Conservation (phyloP, 192 early-diverging fungal species). For the Coemansia sp. region DNA sequence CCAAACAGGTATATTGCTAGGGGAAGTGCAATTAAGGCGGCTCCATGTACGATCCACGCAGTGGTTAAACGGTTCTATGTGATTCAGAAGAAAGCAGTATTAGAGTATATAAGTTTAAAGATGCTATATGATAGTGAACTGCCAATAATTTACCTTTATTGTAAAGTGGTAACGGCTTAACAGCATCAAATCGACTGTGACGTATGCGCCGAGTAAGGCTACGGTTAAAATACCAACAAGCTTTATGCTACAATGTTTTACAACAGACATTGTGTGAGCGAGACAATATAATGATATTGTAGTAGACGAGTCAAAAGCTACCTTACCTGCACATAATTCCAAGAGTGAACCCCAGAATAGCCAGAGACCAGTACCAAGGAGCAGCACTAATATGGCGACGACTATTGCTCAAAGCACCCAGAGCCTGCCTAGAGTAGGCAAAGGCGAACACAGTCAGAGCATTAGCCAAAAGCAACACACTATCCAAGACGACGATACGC, state of each 20-base stretch:
- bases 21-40: conserved; percentile 75
- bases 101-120: neutral
- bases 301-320: neutral
- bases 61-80: conserved; percentile 61
- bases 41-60: conserved; percentile 77
- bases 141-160: conserved; percentile 58
- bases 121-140: conserved; percentile 35
- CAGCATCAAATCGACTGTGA: conserved; percentile 75
- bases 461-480: conserved; percentile 91
- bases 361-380: conserved; percentile 74
- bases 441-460: conserved; percentile 62
- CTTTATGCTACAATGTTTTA: conserved; percentile 68
- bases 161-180: neutral
- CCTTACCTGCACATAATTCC: conserved; percentile 70
- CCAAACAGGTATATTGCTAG: conserved; percentile 70
- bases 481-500: conserved; percentile 90
- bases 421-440: conserved; percentile 63
- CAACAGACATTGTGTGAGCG: too few species aligned
- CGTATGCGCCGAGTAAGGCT: conserved; percentile 80
- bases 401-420: conserved; percentile 16
- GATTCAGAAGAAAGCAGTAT: conserved; percentile 15
- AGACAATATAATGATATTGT: too few species aligned
- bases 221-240: conserved; percentile 92
- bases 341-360: conserved; percentile 75
- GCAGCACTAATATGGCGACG: conserved; percentile 33